A percentile compares a stretch with the other conserved stretches of the same genome.
Evolutionary conservation across 768 basidiomycete species (phyloP).

Genomic region (Phaffia tasmanica): DNA sequence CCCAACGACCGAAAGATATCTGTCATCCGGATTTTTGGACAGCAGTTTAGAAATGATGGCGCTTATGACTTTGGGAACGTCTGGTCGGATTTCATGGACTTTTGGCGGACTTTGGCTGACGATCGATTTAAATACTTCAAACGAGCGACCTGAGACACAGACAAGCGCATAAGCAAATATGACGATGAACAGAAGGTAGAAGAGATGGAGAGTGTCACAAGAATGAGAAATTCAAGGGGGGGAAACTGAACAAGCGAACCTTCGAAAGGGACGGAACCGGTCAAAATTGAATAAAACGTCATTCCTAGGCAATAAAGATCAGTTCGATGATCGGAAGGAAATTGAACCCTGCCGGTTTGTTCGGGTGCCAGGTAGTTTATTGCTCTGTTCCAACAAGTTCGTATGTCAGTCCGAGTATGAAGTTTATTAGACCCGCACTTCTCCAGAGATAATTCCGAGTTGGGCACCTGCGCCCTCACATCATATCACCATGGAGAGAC

Average conservation of each 20-base stretch:
- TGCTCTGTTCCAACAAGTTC: conserved; percentile 67
- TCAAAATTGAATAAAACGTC: conserved; percentile 16
- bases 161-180: not conserved
- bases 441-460: too few relatives aligned
- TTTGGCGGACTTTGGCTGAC: conserved; percentile 64
- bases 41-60: conserved; percentile 62
- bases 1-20: conserved; percentile 63
- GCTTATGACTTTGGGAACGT: conserved; percentile 60
- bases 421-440: too few relatives aligned
- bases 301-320: conserved; percentile 65
- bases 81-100: conserved; percentile 61
- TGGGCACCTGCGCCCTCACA: too few relatives aligned
- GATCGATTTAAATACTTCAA: conserved; percentile 59
- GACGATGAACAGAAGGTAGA: not conserved
- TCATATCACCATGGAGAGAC: too few relatives aligned
- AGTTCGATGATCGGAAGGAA: conserved; percentile 56
- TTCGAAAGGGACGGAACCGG: conserved; percentile 11
- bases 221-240: not conserved
- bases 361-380: conserved; percentile 65
- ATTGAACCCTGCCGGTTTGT: conserved; percentile 54
- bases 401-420: too few relatives aligned
- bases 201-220: not conserved
- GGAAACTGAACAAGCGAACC: not conserved
- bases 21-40: conserved; percentile 54
- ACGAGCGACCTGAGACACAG: conserved; percentile 41